These are phyloP conservation scores for Spathaspora gorwiae DNA, from an alignment of 805 yeast species.

Conservation along the genomic window DNA sequence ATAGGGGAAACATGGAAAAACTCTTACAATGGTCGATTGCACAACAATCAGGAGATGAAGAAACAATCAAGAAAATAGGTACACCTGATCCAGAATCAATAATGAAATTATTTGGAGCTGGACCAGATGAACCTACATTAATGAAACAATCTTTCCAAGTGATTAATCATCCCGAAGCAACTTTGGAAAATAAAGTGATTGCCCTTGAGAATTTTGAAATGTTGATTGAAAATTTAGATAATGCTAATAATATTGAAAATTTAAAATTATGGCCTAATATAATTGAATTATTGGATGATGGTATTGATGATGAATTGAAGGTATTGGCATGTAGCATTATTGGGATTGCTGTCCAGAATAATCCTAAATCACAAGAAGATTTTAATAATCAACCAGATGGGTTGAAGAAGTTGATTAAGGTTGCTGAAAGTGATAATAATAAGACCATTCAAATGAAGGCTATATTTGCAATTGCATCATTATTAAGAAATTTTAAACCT, in stretches of 20 bases:
- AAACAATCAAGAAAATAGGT: conserved; percentile 58
- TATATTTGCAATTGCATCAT: conserved; percentile 70
- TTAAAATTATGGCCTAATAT: conserved; percentile 76
- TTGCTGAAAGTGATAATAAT: conserved; percentile 27
- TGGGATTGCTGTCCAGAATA: conserved; percentile 92
- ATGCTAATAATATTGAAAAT: conserved; percentile 87
- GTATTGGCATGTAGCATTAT: conserved; percentile 65
- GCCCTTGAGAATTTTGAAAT: conserved; percentile 92
- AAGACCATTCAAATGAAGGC: conserved; percentile 52
- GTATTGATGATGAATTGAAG: conserved; percentile 40
- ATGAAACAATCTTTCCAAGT: conserved; percentile 76
- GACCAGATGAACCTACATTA: conserved; percentile 81
- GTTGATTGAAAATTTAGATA: conserved; percentile 88
- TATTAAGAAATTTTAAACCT: conserved; percentile 61
- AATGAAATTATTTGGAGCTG: conserved; percentile 63
- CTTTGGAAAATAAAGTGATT: conserved; percentile 57
- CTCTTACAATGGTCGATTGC: conserved; percentile 88
- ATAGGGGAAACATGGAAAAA: conserved; percentile 80
- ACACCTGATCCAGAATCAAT: conserved; percentile 76
- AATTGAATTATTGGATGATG: conserved; percentile 46
- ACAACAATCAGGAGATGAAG: conserved; percentile 67
- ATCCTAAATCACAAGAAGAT: conserved; percentile 67
- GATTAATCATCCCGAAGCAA: conserved; percentile 53
- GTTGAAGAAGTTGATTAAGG: conserved; percentile 38
- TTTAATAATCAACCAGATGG: conserved; percentile 51